Evolutionary conservation across 495 filamentous ascomycete species (phyloP), one percentile per base, ranked within the genome.

Genomic region (Parmelia sp.): DNA sequence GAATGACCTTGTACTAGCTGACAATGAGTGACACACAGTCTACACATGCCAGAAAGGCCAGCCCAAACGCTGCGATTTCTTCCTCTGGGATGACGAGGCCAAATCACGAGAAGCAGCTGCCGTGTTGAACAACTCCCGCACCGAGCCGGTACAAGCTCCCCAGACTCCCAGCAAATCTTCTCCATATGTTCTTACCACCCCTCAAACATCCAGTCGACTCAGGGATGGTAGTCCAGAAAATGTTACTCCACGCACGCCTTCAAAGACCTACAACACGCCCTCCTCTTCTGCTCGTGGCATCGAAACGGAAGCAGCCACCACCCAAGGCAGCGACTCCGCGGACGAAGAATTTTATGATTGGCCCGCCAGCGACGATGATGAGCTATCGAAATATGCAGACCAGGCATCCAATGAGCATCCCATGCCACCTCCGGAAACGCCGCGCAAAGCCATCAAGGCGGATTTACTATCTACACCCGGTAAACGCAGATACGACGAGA

Each of bases 51-150:
- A 82, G 62, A 80, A 82, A 65, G 70, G 75, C 11, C 75, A 78
- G 36, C 68, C 74, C 1, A 68, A 77, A 49, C 75, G 77, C 44
- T 92, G 89, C 73, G 75, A 78, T 21, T 91, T 91, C 78, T 92
- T 90, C 71, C 74, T 91, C 4, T 92, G 85, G 83, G 78, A 80
- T 35, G 82, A 84, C 35, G 81, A 84, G n/a, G 88, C 88, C 0
- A 73, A 80, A 40, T 65, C 64, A 25, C 79, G 85, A 21, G 86
- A 89, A 69, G 77, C 79, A 67, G 68, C 70, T 17, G 74, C 76
- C 11, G 70, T 86, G 4, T 67, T 82, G 29, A 79, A 75, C 61
- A 87, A 86, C 68, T 79, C 77, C 21, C 75, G 73, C 56, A 74
- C 78, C 0, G 80, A 83, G 62, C 31, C 55, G 2, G 53, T 71